Evolutionary conservation across 257 asterid species (phyloP), one percentile per base, ranked within the genome.

Genomic region (Ballota nigra): DNA sequence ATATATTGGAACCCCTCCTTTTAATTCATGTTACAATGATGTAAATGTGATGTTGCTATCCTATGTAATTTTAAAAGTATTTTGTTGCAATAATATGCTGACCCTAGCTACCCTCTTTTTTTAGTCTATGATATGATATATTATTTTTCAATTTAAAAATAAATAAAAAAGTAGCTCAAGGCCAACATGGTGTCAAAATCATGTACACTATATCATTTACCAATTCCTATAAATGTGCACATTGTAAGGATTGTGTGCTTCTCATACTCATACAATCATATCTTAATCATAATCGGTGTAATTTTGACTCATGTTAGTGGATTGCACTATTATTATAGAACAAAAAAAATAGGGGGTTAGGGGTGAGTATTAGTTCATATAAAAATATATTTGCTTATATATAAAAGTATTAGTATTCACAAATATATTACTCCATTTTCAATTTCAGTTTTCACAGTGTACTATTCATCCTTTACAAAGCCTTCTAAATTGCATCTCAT

Each of bases 41-140:
- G 79, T 75, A 75, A 59, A 75, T 72, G n/a, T 7, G 60, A 4
- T 60, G 51, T 41, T 70, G 59, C 57, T 26, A 19, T 47, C 38
- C 34, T 3, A 3, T 29, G 31, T 16, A 33, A 75, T 2, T 29
- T 63, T 36, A 13, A 36, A 22, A 56, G 6, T 16, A 11, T 18
- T 20, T 31, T 66, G 43, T 66, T 56, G 73, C 67, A 66, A 73
- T 73, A 65, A 61, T 40, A 23, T 69, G 53, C 53, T 45, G 53
- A 45, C 53, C 53, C 52, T 45, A n/a, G n/a, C n/a, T n/a, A n/a
- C n/a, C n/a, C n/a, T n/a, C 2, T 3, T 12, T 4, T 13, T 43
- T 5, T 13, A 15, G 53, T 4, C 20, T 45, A 15, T 45, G 20
- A n/a, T 20, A 13, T 13, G 15, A 8, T 2, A 45, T 4, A 4